phyloP scores from a whole-genome alignment of 129 eudicot species.

The Rutidosis leptorrhynchoides region DNA sequence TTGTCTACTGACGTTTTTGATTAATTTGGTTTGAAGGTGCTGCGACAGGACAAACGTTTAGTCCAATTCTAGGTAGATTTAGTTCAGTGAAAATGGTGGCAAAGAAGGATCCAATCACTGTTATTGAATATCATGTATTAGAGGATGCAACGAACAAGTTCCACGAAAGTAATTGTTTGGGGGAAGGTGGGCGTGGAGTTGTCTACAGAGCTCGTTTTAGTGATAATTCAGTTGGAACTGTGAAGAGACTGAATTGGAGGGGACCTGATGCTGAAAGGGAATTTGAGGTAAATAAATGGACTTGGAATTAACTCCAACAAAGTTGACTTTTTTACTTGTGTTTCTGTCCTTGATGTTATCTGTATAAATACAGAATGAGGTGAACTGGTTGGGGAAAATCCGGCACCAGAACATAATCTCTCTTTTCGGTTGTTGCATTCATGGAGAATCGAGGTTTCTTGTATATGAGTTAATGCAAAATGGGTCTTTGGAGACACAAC shows the following conservation, averaged over 20 bases:
- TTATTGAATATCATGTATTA: constrained; percentile 52
- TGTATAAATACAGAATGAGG: constrained; percentile 86
- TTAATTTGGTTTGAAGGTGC: too few relatives aligned
- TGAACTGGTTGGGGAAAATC: constrained; percentile 72
- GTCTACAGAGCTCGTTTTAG: constrained; percentile 58
- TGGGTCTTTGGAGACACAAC: constrained; percentile 76
- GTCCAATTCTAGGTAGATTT: too few relatives aligned
- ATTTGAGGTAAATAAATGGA: constrained; percentile 46
- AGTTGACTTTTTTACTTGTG: too few relatives aligned
- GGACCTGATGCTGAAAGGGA: constrained; percentile 54
- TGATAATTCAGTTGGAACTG: constrained; percentile 48
- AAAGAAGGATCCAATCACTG: constrained; percentile 34
- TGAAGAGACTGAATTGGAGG: constrained; percentile 48
- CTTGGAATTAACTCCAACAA: too few relatives aligned
- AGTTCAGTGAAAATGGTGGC: too few relatives aligned
- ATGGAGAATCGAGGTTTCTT: constrained; percentile 56
- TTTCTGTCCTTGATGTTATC: too few relatives aligned
- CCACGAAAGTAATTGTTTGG: constrained; percentile 48
- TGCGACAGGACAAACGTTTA: too few relatives aligned
- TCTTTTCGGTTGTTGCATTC: constrained; percentile 70
- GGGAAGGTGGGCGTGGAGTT: constrained; percentile 71
- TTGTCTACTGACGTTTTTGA: too few relatives aligned
- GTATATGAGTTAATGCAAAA: constrained; percentile 85
- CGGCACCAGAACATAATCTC: constrained; percentile 79
- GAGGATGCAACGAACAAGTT: constrained; percentile 56